Evolutionary conservation across 345 rosid species (phyloP).

Genomic region (Brassica incana): DNA sequence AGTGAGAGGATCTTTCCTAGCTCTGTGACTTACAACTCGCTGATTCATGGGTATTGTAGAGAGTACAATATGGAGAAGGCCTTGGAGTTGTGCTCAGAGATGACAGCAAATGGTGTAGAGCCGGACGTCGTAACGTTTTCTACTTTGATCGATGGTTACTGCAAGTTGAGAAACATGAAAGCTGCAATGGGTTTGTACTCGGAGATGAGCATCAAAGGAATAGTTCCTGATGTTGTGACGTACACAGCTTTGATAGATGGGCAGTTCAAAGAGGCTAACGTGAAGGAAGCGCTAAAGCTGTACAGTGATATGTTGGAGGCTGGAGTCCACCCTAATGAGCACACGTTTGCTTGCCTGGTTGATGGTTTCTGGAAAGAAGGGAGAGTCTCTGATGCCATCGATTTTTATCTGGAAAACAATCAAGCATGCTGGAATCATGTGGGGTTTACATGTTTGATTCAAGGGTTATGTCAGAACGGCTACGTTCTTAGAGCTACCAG

Average conservation of each 20-base stretch:
- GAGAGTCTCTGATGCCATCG: constrained; percentile 44
- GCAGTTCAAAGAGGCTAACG: constrained; percentile 55
- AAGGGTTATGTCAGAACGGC: constrained; percentile 59
- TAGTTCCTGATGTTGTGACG: constrained; percentile 60
- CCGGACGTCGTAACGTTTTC: constrained; percentile 62
- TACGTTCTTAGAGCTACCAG: constrained; percentile 54
- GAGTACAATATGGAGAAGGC: constrained; percentile 54
- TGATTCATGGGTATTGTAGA: constrained; percentile 64
- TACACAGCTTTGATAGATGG: constrained; percentile 68
- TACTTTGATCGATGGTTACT: constrained; percentile 60
- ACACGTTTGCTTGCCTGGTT: constrained; percentile 59
- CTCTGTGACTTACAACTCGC: constrained; percentile 57
- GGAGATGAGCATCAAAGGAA: constrained; percentile 63
- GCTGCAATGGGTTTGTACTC: constrained; percentile 57
- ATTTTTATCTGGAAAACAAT: constrained; percentile 45
- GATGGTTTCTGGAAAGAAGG: constrained; percentile 71
- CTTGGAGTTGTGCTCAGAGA: constrained; percentile 56
- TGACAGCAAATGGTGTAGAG: constrained; percentile 51
- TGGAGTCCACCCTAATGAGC: constrained; percentile 51
- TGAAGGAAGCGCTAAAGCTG: constrained; percentile 54
- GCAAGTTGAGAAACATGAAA: constrained; percentile 56
- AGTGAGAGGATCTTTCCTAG: constrained; percentile 47
- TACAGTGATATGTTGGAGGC: constrained; percentile 56
- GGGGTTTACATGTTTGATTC: constrained; percentile 45
- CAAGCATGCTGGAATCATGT: constrained; percentile 26